A percentile compares a stretch with the other conserved stretches of the same genome.
Evolutionary conservation across 2,329 filamentous ascomycete genomes (phyloP).

Genomic region (Coniochaeta ligniaria): DNA sequence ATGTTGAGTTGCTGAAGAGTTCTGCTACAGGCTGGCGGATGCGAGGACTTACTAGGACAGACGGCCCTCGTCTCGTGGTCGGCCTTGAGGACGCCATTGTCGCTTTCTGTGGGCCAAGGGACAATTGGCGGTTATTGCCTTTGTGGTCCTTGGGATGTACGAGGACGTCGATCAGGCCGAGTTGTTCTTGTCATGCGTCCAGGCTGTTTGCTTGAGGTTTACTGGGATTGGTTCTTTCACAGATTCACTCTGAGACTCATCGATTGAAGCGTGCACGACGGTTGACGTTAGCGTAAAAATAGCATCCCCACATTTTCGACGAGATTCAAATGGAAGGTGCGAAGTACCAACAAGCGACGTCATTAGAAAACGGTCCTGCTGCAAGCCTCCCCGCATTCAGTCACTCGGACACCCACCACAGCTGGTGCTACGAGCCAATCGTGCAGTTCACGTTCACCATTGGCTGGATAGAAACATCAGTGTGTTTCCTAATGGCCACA

Average conservation of each 20-base stretch:
- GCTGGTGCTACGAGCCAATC: too few species aligned
- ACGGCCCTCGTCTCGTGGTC: constrained; percentile 42
- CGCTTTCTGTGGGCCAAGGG: background rate
- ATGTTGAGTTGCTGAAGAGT: background rate
- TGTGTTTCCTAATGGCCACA: too few species aligned
- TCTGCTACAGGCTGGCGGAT: background rate
- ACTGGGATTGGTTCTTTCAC: background rate
- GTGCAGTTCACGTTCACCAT: too few species aligned
- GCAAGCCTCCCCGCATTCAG: constrained; percentile 3
- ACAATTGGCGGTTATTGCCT: background rate
- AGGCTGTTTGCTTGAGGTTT: too few species aligned
- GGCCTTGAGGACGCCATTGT: constrained; percentile 33
- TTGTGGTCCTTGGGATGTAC: too few species aligned
- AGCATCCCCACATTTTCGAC: background rate
- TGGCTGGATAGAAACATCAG: too few species aligned
- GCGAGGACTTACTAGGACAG: constrained; percentile 45
- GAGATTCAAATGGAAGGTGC: background rate
- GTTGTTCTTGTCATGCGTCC: background rate
- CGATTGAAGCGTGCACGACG: background rate
- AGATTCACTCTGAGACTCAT: background rate
- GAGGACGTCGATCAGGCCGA: too few species aligned
- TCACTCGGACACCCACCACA: too few species aligned
- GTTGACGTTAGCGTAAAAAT: background rate
- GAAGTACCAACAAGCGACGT: constrained; percentile 13
- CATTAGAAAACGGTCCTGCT: constrained; percentile 6